Evolutionary conservation across 2,329 filamentous ascomycete genomes (phyloP), one percentile per base, ranked within the genome.

Genomic region (Venturia asperata): DNA sequence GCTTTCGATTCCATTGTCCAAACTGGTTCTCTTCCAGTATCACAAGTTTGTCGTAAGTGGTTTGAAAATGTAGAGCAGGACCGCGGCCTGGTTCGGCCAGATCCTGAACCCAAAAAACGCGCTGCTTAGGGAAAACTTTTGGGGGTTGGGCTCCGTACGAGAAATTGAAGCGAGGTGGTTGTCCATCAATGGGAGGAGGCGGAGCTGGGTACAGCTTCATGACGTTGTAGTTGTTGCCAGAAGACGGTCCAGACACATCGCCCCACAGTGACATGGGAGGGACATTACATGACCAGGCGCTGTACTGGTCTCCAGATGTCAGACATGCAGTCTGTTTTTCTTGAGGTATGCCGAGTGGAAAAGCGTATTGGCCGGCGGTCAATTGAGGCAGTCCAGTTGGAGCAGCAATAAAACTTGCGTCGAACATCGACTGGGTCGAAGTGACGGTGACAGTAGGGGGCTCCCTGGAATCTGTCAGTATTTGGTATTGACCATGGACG

Each of bases 11-110:
- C 19, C 52, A 41, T 49, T 39, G 30, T n/a, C 27, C 17, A 66
- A 78, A 74, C 30, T 77, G 74, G 24, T 75, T 71, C 27, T 75
- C 72, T 4, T 74, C 72, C 3, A 85, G 68, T 49, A 89, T 80
- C 5, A 88, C 84, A 45, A 88, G 70, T 71, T 89, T 90, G 72
- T 88, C 82, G 70, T 88, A 88, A 17, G 77, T 72, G 30, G 83
- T 75, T 68, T 83, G 81, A 71, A 89, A 89, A 69, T 87, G 87
- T 70, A 82, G 83, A 6, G 86, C 86, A 17, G 86, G 85, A 1
- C 87, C 87, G 67, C 81, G 78, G 17, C 75, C 74, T 45, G 79
- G 76, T 65, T 83, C 81, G 66, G 84, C 81, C 45, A 81, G 78
- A 72, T 89, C 87, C 43, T 77, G 75, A 52, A 86, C 84, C 41